Evolutionary conservation across 176 grass and related monocot species (phyloP).

Genomic region (Zizania latifolia): DNA sequence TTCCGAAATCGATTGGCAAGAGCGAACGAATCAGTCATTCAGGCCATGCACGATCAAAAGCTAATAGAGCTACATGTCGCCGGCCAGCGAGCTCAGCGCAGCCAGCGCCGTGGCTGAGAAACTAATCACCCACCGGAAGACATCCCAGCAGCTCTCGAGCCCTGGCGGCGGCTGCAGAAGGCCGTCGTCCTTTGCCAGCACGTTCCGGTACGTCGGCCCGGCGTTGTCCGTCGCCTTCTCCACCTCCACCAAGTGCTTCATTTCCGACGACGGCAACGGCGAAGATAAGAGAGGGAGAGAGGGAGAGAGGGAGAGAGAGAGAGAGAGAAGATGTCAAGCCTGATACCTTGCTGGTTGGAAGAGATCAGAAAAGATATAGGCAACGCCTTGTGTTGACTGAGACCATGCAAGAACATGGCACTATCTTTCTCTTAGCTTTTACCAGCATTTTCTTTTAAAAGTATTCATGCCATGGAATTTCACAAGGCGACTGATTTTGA

Average conservation of each 20-base stretch:
- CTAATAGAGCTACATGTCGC: no score
- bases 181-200: conserved; percentile 53
- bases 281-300: background rate
- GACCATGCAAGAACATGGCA: background rate
- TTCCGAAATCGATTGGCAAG: background rate
- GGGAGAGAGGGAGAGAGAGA: background rate
- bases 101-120: background rate
- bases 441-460: background rate
- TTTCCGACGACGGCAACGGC: conserved; percentile 1
- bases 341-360: background rate
- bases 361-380: background rate
- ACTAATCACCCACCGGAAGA: conserved; percentile 56
- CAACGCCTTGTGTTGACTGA: background rate
- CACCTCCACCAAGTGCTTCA: conserved; percentile 68
- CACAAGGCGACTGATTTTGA: no score
- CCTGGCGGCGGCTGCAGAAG: conserved; percentile 36
- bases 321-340: background rate
- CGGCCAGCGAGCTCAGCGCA: background rate
- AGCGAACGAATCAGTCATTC: background rate
- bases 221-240: conserved; percentile 47
- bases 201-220: conserved; percentile 68
- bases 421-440: no score
- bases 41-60: background rate
- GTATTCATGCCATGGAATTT: background rate
- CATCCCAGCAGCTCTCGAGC: conserved; percentile 64